phyloP scores from a whole-genome alignment of 805 yeast genomes.

The Tetrapisispora namnaoensis region DNA sequence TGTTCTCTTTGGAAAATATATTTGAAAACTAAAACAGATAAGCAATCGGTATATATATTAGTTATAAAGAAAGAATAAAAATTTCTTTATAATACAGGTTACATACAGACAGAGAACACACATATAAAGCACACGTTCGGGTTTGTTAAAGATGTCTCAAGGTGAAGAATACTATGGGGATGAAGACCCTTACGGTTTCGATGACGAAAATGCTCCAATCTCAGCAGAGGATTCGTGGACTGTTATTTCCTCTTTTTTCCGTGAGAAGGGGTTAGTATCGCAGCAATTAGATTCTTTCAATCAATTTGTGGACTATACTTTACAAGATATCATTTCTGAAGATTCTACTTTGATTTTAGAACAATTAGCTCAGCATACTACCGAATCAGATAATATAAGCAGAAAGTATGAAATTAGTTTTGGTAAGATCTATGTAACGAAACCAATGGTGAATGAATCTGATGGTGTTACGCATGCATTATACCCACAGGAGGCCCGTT shows the following conservation, averaged over 20 bases:
- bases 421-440: slow-evolving; percentile 92
- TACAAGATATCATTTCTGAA: slow-evolving; percentile 94
- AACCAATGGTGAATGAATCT: slow-evolving; percentile 98
- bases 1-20: no score
- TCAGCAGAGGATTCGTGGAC: slow-evolving; percentile 99
- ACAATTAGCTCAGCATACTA: slow-evolving; percentile 96
- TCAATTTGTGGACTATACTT: slow-evolving; percentile 92
- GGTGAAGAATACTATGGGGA: slow-evolving; percentile 28
- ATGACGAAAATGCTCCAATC: slow-evolving; percentile 59
- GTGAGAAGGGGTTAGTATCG: slow-evolving; percentile 92
- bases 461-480: slow-evolving; percentile 99
- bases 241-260: slow-evolving; percentile 90
- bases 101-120: no score
- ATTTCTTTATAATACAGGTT: no score
- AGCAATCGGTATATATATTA: no score
- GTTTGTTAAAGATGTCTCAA: slow-evolving; percentile 1
- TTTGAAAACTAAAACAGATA: no score
- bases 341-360: slow-evolving; percentile 89
- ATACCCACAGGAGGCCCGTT: slow-evolving; percentile 96
- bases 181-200: slow-evolving; percentile 64
- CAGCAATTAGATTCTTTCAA: slow-evolving; percentile 98
- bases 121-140: background rate
- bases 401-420: slow-evolving; percentile 93
- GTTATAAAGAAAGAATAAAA: no score
- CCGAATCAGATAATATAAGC: slow-evolving; percentile 81